Evolutionary conservation across 2,329 filamentous ascomycete genomes (phyloP).

Genomic region (Trichoderma koningii): DNA sequence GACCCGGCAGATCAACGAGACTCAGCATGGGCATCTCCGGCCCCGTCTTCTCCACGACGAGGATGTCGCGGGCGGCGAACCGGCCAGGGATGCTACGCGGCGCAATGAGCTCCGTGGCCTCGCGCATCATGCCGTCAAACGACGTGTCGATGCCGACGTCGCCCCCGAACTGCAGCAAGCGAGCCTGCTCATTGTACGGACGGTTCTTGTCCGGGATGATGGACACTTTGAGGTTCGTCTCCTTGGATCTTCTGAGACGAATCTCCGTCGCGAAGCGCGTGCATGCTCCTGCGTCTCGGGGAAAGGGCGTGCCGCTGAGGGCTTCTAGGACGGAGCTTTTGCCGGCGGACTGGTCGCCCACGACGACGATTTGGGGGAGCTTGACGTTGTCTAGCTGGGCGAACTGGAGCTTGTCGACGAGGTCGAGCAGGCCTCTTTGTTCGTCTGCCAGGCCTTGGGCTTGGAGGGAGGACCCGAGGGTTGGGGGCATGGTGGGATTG

Average conservation of each 20-base stretch:
- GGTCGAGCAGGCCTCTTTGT: constrained; percentile 59
- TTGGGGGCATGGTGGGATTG: constrained; percentile 40
- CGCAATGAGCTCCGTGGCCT: constrained; percentile 54
- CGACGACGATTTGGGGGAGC: constrained; percentile 64
- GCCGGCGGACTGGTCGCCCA: constrained; percentile 64
- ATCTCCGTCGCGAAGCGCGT: constrained; percentile 65
- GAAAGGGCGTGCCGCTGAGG: constrained; percentile 64
- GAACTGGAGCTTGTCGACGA: constrained; percentile 58
- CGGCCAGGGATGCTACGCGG: constrained; percentile 53
- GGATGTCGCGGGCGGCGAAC: constrained; percentile 55
- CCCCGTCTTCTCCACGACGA: constrained; percentile 61
- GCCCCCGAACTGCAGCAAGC: constrained; percentile 52
- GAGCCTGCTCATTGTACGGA: constrained; percentile 49
- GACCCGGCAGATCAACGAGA: constrained; percentile 62
- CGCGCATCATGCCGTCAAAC: constrained; percentile 54
- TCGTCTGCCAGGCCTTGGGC: constrained; percentile 55
- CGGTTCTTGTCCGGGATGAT: constrained; percentile 58
- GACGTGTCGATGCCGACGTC: constrained; percentile 47
- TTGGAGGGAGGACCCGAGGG: constrained; percentile 52
- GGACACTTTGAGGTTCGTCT: constrained; percentile 50
- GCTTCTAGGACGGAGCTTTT: constrained; percentile 66
- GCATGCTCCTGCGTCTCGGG: constrained; percentile 60
- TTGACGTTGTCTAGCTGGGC: constrained; percentile 55
- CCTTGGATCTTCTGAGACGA: constrained; percentile 52
- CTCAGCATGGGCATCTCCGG: constrained; percentile 62